phyloP scores from a whole-genome alignment of 108 stramenopile species.

The Schizochytrium sp. region DNA sequence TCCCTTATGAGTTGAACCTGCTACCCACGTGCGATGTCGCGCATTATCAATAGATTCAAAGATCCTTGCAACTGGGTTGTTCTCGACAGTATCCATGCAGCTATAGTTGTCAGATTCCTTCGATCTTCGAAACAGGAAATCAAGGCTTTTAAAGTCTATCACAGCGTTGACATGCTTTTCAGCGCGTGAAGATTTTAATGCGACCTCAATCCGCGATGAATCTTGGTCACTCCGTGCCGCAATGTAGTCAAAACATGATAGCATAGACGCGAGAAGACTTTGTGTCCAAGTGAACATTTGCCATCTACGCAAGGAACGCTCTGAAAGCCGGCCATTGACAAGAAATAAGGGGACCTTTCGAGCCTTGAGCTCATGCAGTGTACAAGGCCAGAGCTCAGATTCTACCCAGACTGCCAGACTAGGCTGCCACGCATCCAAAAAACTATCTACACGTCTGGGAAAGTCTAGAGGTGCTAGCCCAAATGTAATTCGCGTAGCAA shows the following conservation, averaged over 20 bases:
- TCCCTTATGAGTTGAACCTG: conserved; percentile 39
- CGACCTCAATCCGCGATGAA: neutral
- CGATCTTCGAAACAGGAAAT: too few relatives aligned
- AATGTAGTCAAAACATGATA: neutral
- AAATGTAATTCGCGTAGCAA: neutral
- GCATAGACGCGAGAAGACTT: neutral
- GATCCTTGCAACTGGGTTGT: neutral
- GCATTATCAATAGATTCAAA: neutral
- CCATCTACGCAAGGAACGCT: conserved; percentile 4
- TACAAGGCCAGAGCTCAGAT: conserved; percentile 39
- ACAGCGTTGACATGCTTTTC: neutral
- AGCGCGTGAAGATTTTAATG: neutral
- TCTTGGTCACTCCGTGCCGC: neutral
- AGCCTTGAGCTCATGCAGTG: neutral
- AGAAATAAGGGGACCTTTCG: neutral
- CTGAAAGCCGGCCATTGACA: neutral
- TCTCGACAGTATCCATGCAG: too few relatives aligned
- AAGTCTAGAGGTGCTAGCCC: conserved; percentile 48
- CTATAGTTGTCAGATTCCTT: too few relatives aligned
- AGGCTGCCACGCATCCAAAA: conserved; percentile 28
- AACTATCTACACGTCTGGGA: neutral
- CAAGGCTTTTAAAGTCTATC: neutral
- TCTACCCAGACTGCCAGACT: conserved; percentile 30
- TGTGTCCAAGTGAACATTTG: neutral
- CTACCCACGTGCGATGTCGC: neutral